Evolutionary conservation across 2,329 filamentous ascomycete genomes (phyloP), one percentile per base, ranked within the genome.

Genomic region (Chaetomium sp.): DNA sequence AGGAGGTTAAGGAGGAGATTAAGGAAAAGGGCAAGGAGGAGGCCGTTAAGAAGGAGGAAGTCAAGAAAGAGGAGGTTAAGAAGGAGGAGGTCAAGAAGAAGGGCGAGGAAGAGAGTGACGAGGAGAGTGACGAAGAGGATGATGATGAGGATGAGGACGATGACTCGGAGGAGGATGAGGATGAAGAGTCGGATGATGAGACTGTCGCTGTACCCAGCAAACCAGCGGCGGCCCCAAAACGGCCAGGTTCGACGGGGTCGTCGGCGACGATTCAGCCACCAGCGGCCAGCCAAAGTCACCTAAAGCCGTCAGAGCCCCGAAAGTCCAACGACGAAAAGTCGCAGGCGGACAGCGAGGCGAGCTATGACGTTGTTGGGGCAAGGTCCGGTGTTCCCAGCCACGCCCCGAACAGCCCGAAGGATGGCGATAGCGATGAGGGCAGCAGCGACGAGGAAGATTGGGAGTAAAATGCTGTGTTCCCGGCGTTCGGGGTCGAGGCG

Each of bases 311-410:
- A 33, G 86, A 90, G 71, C 80, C 87, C 21, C 88, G 91, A 56
- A 87, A 84, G 72, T 96, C 93, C 29, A 90, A 96, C 72, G 93
- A 97, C 73, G 90, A 93, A 75, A 93, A 94, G 75, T 96, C 91
- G 29, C 91, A 95, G 70, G 88, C 93, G 8, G 95, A 95, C 72
- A 97, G 94, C 75, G 95, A 99, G 72, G 92, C 92, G 21, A 97
- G 93, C 79, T 99, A 99, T 76, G 95, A 99, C 75, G 84, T 99
- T 38, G 92, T 99, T 54, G 90, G 90, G 8, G 88, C 89, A 6
- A 82, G 87, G 54, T 93, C 90, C 59, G 91, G 90, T 57, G 85
- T 87, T 53, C 87, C 89, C 45, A 97, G 91, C 75, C 90, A 91
- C 69, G 89, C 92, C 21, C 90, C 92, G 27, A 85, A 79, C 74